Evolutionary conservation across 169 alveolate species (phyloP), one percentile per base, ranked within the genome.

Genomic region (Plasmodium sp.): DNA sequence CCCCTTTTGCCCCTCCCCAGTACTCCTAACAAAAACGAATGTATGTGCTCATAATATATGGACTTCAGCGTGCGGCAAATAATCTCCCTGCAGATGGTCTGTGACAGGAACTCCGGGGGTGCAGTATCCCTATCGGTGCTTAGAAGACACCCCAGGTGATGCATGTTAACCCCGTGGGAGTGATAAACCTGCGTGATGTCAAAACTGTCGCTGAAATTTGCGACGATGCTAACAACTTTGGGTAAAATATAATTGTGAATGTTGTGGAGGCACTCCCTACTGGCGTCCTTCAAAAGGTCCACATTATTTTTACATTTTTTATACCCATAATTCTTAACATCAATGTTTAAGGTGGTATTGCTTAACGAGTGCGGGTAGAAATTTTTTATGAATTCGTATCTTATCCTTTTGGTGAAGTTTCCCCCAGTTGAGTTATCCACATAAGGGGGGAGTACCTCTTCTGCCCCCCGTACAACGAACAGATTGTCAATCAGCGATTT

Each of bases 361-460:
- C 79, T 84, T 71, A 84, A 54, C 58, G 90, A 88, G 41, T 92
- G 90, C 74, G 92, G 96, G 18, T 92, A 92, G 33, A 96, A 96
- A 58, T 94, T 94, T 43, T 51, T 67, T 71, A 81, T 39, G 72
- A 92, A 90, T 81, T 95, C 83, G 74, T 80, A 75, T 82, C 96
- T 77, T 93, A 95, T 31, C 39, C 84, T 43, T 27, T 81, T 67
- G 82, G 67, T 41, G 81, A 31, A 56, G n/a, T 48, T 80, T 34
- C 51, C 92, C 18, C 75, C 73, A 39, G 45, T 34, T 9, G 39
- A 16, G 31, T 51, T 83, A 5, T 83, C 85, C n/a, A 95, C 43
- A 22, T 92, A 74, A 34, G 97, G 97, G 7, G 97, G 97, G 43
- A 96, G 88, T 79, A 95, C 94, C 56, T 96, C 97, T 67, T 96